phyloP scores from a whole-genome alignment of 805 yeast genomes.

The Metschnikowia shivogae region DNA sequence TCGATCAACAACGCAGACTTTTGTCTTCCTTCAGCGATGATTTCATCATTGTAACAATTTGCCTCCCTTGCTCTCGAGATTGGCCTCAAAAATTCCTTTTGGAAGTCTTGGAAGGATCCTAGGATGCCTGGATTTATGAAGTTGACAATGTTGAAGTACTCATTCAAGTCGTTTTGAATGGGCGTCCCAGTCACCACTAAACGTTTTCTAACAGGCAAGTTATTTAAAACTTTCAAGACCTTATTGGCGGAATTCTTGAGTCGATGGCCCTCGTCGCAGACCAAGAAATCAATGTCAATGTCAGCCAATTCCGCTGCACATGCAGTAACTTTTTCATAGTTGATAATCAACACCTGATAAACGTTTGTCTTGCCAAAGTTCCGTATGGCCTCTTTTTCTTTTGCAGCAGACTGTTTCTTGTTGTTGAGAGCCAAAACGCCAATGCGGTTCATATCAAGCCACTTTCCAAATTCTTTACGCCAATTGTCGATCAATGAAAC shows the following conservation, averaged over 20 bases:
- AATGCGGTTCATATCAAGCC: constrained; percentile 67
- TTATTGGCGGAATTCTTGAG: constrained; percentile 73
- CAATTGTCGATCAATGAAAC: constrained; percentile 86
- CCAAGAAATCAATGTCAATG: constrained; percentile 58
- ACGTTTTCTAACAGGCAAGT: constrained; percentile 51
- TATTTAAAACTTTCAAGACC: constrained; percentile 57
- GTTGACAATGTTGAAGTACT: constrained; percentile 75
- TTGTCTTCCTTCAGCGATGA: constrained; percentile 54
- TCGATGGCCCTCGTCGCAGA: constrained; percentile 96
- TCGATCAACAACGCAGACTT: constrained; percentile 60
- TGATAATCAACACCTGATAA: constrained; percentile 78
- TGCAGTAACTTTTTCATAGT: constrained; percentile 75
- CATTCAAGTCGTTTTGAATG: constrained; percentile 85
- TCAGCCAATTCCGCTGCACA: constrained; percentile 48
- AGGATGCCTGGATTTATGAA: constrained; percentile 82
- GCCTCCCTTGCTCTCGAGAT: constrained; percentile 65
- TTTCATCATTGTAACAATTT: constrained; percentile 47
- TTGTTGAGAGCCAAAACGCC: constrained; percentile 61
- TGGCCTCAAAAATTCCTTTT: constrained; percentile 62
- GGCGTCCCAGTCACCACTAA: constrained; percentile 85
- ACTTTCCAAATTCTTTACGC: constrained; percentile 82
- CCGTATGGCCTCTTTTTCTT: constrained; percentile 53
- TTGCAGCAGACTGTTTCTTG: constrained; percentile 41
- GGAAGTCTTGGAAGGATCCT: constrained; percentile 58
- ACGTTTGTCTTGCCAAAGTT: constrained; percentile 65